Evolutionary conservation across 2,329 filamentous ascomycete genomes (phyloP), one percentile per base, ranked within the genome.

Genomic region (Sclerotinia spermophila): DNA sequence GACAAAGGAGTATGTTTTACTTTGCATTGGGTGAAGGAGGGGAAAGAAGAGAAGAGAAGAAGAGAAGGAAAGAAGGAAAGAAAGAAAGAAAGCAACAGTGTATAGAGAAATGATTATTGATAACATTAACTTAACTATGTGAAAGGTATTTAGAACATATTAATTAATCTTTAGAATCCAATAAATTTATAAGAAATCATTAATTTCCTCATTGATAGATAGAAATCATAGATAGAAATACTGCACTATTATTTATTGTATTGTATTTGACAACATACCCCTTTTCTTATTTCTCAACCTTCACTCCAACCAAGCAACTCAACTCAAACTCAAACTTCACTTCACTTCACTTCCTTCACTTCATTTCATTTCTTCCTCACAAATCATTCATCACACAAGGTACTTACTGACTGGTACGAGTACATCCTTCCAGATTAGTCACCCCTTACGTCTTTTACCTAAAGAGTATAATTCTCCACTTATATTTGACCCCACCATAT

Each of bases 401-500:
- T 62, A n/a, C n/a, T n/a, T n/a, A n/a, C n/a, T n/a, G n/a, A n/a
- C n/a, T n/a, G n/a, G n/a, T n/a, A n/a, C n/a, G n/a, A n/a, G n/a
- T n/a, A 40, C 40, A 33, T 44, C 38, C 38, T 61, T 44, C 58
- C 6, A 3, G 38, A 44, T 62, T 62, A 62, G 59, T 62, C 40
- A 62, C 27, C 40, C 6, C 5, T 19, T 62, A 62, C 59, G n/a
- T 62, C 21, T 35, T 35, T n/a, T 8, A 33, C 40, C n/a, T 2
- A 24, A n/a, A 24, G 13, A 38, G 33, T 38, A 5, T n/a, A 58
- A n/a, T 58, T 53, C 33, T n/a, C 55, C 55, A 60, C 56, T 60
- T 60, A 51, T 59, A 38, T 51, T 61, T 19, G 30, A 64, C 61
- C 61, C 61, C 61, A 65, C 61, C 61, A 65, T 65, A 65, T 65